Conservation (phyloP, 257 asterid genomes). For the Avicennia marina region DNA sequence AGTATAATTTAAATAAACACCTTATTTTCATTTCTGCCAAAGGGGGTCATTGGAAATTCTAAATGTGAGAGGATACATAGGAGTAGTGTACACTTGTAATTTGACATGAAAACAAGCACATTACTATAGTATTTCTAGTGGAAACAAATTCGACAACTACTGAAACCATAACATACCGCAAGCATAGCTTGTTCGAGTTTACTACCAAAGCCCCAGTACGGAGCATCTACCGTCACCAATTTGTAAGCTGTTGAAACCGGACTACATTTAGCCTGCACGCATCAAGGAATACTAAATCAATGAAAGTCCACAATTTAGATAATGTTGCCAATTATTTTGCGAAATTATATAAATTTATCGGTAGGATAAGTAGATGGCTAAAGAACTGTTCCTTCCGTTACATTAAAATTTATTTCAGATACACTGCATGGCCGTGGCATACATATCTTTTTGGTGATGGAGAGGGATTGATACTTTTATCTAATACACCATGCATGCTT, state of each 20-base stretch:
- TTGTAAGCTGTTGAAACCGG: conserved; percentile 94
- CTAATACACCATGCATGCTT: background rate
- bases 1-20: background rate
- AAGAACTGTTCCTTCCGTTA: too few species aligned
- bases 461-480: background rate
- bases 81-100: background rate
- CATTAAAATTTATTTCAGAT: background rate
- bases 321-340: background rate
- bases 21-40: background rate
- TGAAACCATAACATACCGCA: conserved; percentile 43
- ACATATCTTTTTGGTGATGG: background rate
- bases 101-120: background rate
- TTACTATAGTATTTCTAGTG: background rate
- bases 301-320: background rate
- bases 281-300: conserved; percentile 1
- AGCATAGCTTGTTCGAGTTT: conserved; percentile 71
- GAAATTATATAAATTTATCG: background rate
- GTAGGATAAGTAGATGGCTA: too few species aligned
- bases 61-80: background rate
- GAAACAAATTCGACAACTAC: background rate
- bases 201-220: conserved; percentile 89
- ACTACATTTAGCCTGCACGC: conserved; percentile 54
- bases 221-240: conserved; percentile 80
- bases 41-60: background rate
- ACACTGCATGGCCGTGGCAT: background rate